phyloP scores from a whole-genome alignment of 257 asterid genomes.

The Solanum chaucha region DNA sequence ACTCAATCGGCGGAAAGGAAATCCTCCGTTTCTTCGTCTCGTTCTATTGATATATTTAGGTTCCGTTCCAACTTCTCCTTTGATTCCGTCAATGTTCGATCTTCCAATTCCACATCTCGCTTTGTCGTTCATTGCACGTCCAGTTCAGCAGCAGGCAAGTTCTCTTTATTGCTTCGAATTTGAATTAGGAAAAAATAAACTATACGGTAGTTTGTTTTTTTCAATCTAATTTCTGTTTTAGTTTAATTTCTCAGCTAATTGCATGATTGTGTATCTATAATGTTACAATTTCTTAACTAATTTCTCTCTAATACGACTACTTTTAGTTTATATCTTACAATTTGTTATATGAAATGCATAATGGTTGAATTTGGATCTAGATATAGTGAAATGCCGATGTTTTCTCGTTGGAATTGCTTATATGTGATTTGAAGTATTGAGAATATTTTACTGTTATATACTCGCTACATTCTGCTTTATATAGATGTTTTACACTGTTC shows the following conservation, averaged over 20 bases:
- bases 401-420: background rate
- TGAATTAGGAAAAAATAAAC: background rate
- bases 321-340: background rate
- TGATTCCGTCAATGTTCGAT: conserved; percentile 19
- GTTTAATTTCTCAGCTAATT: background rate
- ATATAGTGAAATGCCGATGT: background rate
- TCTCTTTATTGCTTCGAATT: background rate
- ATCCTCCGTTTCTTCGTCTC: conserved; percentile 4
- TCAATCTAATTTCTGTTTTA: background rate
- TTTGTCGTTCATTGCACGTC: conserved; percentile 59
- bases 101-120: conserved; percentile 25
- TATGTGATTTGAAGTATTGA: background rate
- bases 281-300: background rate
- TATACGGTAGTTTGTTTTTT: background rate
- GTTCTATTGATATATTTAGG: conserved; percentile 26
- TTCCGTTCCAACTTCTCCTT: conserved; percentile 30
- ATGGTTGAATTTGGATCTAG: background rate
- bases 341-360: background rate
- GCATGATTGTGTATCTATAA: background rate
- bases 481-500: background rate
- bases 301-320: background rate
- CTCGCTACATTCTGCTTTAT: background rate
- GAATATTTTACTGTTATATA: background rate
- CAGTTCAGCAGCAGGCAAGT: conserved; percentile 31
- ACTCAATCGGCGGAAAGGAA: conserved; percentile 35